These are phyloP conservation scores for Rhypophila decipiens DNA, from an alignment of 495 filamentous ascomycete species.

Conservation along the genomic window DNA sequence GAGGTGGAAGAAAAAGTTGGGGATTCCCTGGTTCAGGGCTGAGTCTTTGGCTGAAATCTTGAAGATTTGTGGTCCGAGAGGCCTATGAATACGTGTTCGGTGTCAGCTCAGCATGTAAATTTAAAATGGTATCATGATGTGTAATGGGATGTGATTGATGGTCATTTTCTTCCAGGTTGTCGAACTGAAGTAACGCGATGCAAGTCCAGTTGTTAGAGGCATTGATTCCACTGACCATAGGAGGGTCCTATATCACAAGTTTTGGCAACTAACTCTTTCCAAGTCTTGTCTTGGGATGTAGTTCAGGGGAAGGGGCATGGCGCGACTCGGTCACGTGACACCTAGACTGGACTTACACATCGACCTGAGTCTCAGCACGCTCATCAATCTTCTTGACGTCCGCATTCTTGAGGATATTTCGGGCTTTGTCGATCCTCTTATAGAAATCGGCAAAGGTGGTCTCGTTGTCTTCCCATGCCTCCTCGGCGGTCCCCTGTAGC, in stretches of 20 bases:
- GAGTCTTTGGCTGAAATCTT: slow-evolving; percentile 16
- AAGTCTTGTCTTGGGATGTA: too few species aligned
- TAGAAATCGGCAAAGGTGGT: slow-evolving; percentile 17
- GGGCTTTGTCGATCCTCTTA: slow-evolving; percentile 13
- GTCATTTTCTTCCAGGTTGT: too few species aligned
- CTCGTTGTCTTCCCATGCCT: slow-evolving; percentile 14
- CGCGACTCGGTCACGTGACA: too few species aligned
- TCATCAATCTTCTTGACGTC: slow-evolving; percentile 30
- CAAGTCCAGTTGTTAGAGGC: too few species aligned
- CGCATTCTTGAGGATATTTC: slow-evolving; percentile 22
- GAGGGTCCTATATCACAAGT: too few species aligned
- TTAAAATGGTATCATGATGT: too few species aligned
- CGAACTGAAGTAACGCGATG: too few species aligned
- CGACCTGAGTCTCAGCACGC: too few species aligned
- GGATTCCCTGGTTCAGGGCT: slow-evolving; percentile 34
- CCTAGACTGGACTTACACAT: slow-evolving; percentile 20
- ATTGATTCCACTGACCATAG: too few species aligned
- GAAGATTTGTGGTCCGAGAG: not conserved
- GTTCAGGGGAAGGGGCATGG: too few species aligned
- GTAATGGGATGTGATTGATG: too few species aligned
- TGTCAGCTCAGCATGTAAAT: not conserved
- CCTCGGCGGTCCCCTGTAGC: slow-evolving; percentile 2
- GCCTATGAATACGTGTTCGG: slow-evolving; percentile 1
- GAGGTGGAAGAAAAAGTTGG: slow-evolving; percentile 56
- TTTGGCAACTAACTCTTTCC: too few species aligned